Base-by-base conservation (phyloP, 2,329 filamentous ascomycete species). In the Metarhizium humberi region DNA sequence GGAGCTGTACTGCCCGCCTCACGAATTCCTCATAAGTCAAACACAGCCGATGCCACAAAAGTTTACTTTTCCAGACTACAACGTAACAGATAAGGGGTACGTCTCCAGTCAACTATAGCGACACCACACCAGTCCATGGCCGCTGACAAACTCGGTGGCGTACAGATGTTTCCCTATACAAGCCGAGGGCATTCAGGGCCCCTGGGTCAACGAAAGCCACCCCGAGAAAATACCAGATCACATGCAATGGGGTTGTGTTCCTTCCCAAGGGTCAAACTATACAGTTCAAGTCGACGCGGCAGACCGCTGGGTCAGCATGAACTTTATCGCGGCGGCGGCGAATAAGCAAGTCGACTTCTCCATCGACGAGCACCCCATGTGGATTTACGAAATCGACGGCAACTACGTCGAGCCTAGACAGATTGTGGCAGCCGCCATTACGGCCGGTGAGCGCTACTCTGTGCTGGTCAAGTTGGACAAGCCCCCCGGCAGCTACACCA, bases 351-450 rank as follows among this genome's bases (percentile, higher is more conserved):
- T 53, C 29, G 74, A 30, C 7, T 56, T 56, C 38, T 71, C 69
- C 4, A 72, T 77, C 34, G 74, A 76, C 57, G 67, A 71, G 49
- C 73, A 76, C 56, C 66, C 68, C 2, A 67, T 77, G 66, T 73
- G 66, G 55, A 61, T 77, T 7, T 76, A 75, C 52, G 72, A 70
- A 13, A 65, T 71, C 20, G 74, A 76, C 55, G 74, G 74, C 1
- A 64, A 66, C 29, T 76, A 70, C 55, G 67, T 76, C 14, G 63
- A 71, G 45, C 74, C 74, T 0, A 55, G 51, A 3, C 47, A 54
- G 7, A 54, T 67, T 30, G 67, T 73, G 18, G 64, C 40, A 3
- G 47, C 40, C 2, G n/a, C 51, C 46, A 56, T 56, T 29, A 40
- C 59, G 55, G 68, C 66, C 38, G 74, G 74, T 11, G 67, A 73